Percentiles rank a stretch among this genome's conserved stretches.
Conservation (phyloP, 2,329 filamentous ascomycete genomes). For the Xylariales sp. region DNA sequence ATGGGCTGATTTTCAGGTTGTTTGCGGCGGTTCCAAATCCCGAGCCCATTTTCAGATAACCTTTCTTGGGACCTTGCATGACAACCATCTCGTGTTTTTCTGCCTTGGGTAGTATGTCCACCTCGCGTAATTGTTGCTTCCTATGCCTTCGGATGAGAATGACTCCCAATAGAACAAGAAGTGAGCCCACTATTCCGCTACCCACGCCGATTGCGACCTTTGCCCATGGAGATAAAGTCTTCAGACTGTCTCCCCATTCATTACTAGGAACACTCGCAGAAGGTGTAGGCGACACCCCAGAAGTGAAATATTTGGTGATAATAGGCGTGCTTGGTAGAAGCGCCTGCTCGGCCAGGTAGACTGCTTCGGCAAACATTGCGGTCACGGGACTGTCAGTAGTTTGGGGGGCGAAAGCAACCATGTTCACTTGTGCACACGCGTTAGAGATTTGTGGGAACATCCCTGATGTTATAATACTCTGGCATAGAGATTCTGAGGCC, state of each 20-base stretch:
- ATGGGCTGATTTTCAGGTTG: background rate
- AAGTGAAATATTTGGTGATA: background rate
- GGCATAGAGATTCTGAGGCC: slow-evolving; percentile 7
- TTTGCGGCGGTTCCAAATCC: background rate
- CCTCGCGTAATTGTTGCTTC: background rate
- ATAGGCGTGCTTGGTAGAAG: background rate
- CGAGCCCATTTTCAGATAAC: background rate
- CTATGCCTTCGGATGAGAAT: slow-evolving; percentile 14
- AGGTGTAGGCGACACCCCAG: background rate
- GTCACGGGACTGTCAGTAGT: slow-evolving; percentile 3
- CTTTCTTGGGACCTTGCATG: background rate
- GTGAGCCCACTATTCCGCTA: slow-evolving; percentile 2
- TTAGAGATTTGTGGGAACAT: background rate
- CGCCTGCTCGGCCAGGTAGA: slow-evolving; percentile 10
- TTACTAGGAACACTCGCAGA: background rate
- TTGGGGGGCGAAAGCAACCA: background rate
- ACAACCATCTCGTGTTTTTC: background rate
- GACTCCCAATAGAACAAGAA: slow-evolving; percentile 9
- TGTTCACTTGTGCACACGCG: slow-evolving; percentile 3
- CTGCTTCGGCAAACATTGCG: slow-evolving; percentile 7
- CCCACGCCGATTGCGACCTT: slow-evolving; percentile 17
- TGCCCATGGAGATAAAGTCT: background rate
- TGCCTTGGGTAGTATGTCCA: no score
- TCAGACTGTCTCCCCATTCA: background rate
- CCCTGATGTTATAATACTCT: slow-evolving; percentile 5